phyloP scores from a whole-genome alignment of 139 green algal species.

The Eudorina sp. region DNA sequence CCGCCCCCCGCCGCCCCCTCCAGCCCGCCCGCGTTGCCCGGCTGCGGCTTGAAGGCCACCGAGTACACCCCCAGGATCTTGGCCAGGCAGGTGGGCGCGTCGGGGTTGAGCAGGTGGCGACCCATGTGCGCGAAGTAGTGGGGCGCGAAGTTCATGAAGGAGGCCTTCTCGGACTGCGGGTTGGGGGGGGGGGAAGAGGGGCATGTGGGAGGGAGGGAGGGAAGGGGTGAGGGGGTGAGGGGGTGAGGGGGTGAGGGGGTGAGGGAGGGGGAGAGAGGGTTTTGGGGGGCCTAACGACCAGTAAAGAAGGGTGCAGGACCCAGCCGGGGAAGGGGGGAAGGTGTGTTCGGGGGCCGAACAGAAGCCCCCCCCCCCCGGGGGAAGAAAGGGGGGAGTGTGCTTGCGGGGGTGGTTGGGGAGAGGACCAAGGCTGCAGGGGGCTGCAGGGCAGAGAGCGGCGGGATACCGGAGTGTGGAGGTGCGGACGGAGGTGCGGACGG shows the following conservation, averaged over 20 bases:
- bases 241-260: background rate
- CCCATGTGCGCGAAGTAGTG: slow-evolving; percentile 92
- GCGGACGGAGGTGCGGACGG: no score
- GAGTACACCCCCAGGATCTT: slow-evolving; percentile 95
- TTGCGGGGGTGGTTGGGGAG: no score
- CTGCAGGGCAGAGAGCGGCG: no score
- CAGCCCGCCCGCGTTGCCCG: background rate
- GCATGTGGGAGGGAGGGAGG: background rate
- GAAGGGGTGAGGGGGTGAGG: background rate
- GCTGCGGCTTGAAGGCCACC: slow-evolving; percentile 54
- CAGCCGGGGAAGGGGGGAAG: no score
- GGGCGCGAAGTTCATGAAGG: slow-evolving; percentile 89
- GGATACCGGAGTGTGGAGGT: no score
- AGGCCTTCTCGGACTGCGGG: slow-evolving; percentile 65
- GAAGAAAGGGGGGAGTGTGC: no score
- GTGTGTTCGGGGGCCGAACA: no score
- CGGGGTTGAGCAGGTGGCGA: slow-evolving; percentile 42
- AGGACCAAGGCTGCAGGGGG: no score
- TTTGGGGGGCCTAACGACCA: no score
- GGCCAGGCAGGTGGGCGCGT: slow-evolving; percentile 83
- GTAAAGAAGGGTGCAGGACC: no score
- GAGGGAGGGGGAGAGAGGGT: background rate
- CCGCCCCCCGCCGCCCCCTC: slow-evolving; percentile 25
- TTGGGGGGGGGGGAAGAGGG: no score
- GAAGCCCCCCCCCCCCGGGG: no score